Conservation (phyloP, 192 early-diverging fungal species). For the Coemansia sp. region DNA sequence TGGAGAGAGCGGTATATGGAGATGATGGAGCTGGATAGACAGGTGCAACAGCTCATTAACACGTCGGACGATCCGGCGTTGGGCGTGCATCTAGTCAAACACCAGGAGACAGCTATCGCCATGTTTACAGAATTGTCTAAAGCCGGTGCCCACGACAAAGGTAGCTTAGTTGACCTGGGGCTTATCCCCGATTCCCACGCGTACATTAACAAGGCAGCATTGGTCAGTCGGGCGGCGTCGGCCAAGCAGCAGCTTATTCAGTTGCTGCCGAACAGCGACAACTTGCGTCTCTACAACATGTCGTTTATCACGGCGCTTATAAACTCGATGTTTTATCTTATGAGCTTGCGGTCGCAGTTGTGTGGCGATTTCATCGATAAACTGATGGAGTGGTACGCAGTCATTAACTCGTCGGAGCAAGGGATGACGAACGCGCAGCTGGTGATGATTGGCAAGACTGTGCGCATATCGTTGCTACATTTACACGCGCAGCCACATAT, state of each 20-base stretch:
- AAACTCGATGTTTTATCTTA: conserved; percentile 47
- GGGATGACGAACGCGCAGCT: conserved; percentile 40
- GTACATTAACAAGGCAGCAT: conserved; percentile 22
- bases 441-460: conserved; percentile 36
- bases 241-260: conserved; percentile 44
- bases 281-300: conserved; percentile 43
- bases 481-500: conserved; percentile 42
- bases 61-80: conserved; percentile 42
- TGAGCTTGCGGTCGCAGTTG: conserved; percentile 53
- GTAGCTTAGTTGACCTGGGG: conserved; percentile 14
- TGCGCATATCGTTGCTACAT: conserved; percentile 44
- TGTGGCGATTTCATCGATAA: conserved; percentile 25
- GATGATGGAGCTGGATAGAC: conserved; percentile 23
- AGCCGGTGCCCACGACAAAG: background rate
- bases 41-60: conserved; percentile 22
- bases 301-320: conserved; percentile 50
- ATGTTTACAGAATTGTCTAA: conserved; percentile 25
- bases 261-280: conserved; percentile 52
- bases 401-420: conserved; percentile 47
- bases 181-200: conserved; percentile 27
- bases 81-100: conserved; percentile 48
- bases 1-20: conserved; percentile 31
- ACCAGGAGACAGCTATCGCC: conserved; percentile 41
- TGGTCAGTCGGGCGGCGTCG: conserved; percentile 30
- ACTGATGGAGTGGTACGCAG: conserved; percentile 45